phyloP scores from a whole-genome alignment of 352 stramenopile genomes.

The Aphanomyces astaci region DNA sequence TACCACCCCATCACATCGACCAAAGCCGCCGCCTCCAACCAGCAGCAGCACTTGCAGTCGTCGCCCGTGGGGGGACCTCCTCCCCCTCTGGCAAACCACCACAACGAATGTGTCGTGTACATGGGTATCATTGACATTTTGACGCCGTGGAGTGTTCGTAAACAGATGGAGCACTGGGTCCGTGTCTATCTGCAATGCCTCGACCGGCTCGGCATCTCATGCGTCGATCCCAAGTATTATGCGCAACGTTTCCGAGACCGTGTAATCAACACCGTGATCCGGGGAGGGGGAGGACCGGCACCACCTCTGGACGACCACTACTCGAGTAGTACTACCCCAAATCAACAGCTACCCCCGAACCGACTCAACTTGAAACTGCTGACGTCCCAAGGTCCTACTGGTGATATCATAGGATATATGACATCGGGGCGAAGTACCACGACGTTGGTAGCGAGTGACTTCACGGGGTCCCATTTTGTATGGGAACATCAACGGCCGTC shows the following conservation, averaged over 20 bases:
- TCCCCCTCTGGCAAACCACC: neutral
- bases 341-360: constrained; percentile 1
- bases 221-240: constrained; percentile 71
- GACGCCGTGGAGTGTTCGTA: constrained; percentile 91
- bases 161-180: constrained; percentile 86
- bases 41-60: too few relatives aligned
- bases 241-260: constrained; percentile 77
- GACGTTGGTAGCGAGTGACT: constrained; percentile 18
- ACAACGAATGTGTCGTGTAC: constrained; percentile 76
- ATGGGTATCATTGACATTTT: constrained; percentile 98
- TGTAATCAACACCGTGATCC: constrained; percentile 78
- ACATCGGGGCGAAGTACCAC: too few relatives aligned
- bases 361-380: constrained; percentile 14
- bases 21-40: neutral
- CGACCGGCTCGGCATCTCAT: constrained; percentile 72
- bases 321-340: too few relatives aligned
- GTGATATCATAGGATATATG: too few relatives aligned
- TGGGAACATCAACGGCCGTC: constrained; percentile 9
- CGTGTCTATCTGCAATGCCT: constrained; percentile 72
- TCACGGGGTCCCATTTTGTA: constrained; percentile 18
- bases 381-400: neutral
- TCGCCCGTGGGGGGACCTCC: neutral
- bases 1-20: constrained; percentile 1
- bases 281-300: constrained; percentile 32
- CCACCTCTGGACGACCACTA: neutral